These are phyloP conservation scores for Emiliania huxleyi DNA, from an alignment of 78 protist genomes.

Conservation along the genomic window DNA sequence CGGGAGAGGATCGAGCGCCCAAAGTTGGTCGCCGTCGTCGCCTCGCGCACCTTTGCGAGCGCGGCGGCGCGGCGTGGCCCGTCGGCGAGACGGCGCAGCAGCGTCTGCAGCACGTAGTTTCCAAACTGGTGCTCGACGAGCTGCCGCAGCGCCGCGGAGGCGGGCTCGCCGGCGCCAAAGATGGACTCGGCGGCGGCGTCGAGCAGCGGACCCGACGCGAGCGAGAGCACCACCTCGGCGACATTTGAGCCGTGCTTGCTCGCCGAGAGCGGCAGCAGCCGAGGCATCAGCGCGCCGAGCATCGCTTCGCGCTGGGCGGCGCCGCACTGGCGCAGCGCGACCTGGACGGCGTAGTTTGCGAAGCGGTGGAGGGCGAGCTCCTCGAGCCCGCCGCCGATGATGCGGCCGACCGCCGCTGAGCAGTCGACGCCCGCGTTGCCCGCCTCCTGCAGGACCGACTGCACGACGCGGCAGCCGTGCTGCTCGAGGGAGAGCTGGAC, in stretches of 20 bases:
- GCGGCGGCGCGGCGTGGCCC: background rate
- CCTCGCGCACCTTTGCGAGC: background rate
- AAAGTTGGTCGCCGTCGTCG: background rate
- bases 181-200: background rate
- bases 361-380: background rate
- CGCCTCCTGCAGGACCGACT: background rate
- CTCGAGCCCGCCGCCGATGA: background rate
- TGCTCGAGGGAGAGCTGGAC: background rate
- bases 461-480: constrained; percentile 18
- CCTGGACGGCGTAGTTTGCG: background rate
- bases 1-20: background rate
- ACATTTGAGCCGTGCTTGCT: background rate
- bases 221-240: background rate
- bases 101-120: constrained; percentile 28
- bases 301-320: background rate
- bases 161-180: background rate
- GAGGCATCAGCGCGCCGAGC: background rate
- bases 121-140: background rate
- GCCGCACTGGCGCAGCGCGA: background rate
- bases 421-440: background rate
- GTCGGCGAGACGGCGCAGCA: background rate
- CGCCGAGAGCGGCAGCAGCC: background rate
- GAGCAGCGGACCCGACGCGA: background rate
- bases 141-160: background rate
- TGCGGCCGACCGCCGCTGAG: background rate